Base-by-base conservation (phyloP, 306 rosid genomes). In the Carpinus fangiana region DNA sequence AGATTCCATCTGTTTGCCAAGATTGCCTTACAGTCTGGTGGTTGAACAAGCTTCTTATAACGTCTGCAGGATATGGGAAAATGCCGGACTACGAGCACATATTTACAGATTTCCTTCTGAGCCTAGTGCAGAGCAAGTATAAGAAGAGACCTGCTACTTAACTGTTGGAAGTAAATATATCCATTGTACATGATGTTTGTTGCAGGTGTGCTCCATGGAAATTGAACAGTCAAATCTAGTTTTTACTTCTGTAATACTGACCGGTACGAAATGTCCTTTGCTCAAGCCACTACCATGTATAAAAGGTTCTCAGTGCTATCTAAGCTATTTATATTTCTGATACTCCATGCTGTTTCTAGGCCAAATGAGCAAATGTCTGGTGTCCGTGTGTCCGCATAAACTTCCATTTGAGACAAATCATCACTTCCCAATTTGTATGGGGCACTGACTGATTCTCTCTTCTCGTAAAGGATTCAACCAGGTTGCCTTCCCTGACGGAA, bases 11-110 rank as follows among this genome's bases (percentile, higher is more conserved):
- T 31, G 41, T 62, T 12, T 62, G 69, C 57, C 20, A 53, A 17
- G 21, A 62, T 31, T 61, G 38, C 64, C 4, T 48, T 28, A 61
- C 18, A 61, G 18, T 26, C 43, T 34, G 20, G 20, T 28, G 4
- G 46, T 62, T 62, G 43, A 70, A 2, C 20, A 45, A 53, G 52
- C 7, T 56, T 8, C 76, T 81, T 78, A 3, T 74, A 21, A 12
- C 2, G 20, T 4, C 74, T 76, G 81, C 85, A 82, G 85, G 90
- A 26, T 84, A 31, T 74, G 90, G 90, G 12, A 87, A 87, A 82
- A 79, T 87, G 88, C 90, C 90, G 45, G 86, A 71, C 20, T 87
- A 87, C 12, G 90, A 87, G 78, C 86, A 82, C 43, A 41, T 84
- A 36, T 87, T 87, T 74, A 87, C 90, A 20, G 90, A 87, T 57